These are phyloP conservation scores for Massospora cicadina DNA, from an alignment of 371 early-diverging fungal species.

Conservation along the genomic window DNA sequence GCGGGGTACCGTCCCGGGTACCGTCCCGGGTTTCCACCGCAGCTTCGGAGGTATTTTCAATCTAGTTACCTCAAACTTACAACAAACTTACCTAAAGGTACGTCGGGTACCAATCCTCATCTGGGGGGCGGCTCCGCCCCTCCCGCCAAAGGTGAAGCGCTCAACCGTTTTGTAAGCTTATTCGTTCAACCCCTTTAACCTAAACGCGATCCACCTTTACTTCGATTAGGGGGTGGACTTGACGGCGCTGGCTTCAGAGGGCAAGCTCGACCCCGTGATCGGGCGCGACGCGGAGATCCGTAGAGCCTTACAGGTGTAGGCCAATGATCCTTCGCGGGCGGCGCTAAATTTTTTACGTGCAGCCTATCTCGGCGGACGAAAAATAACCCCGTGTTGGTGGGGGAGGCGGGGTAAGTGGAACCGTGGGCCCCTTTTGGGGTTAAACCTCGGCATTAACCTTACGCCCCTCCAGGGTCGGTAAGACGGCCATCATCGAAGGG, in stretches of 20 bases:
- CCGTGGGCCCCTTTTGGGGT: too few species aligned
- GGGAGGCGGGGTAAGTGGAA: constrained; percentile 38
- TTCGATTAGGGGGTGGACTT: constrained; percentile 29
- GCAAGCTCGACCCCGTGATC: constrained; percentile 72
- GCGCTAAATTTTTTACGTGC: background rate
- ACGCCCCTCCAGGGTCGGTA: constrained; percentile 25
- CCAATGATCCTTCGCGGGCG: background rate
- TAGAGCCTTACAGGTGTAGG: constrained; percentile 53
- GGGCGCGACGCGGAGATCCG: constrained; percentile 79
- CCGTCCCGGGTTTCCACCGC: too few species aligned
- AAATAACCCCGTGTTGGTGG: constrained; percentile 82
- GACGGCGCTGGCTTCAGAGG: constrained; percentile 53
- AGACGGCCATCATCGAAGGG: constrained; percentile 47
- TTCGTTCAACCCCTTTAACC: background rate
- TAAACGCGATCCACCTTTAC: background rate
- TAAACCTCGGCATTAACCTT: background rate
- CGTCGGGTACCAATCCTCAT: background rate
- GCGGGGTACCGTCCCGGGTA: too few species aligned
- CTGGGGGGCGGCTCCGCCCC: background rate
- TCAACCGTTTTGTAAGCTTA: constrained; percentile 8
- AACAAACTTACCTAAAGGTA: background rate
- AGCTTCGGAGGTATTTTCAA: background rate
- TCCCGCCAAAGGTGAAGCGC: constrained; percentile 10
- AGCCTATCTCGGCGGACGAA: constrained; percentile 60
- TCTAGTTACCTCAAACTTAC: background rate